Percentiles rank a stretch among this genome's conserved stretches.
Evolutionary conservation across 73 alveolate genomes (phyloP).

Genomic region (Urostyla sp.): DNA sequence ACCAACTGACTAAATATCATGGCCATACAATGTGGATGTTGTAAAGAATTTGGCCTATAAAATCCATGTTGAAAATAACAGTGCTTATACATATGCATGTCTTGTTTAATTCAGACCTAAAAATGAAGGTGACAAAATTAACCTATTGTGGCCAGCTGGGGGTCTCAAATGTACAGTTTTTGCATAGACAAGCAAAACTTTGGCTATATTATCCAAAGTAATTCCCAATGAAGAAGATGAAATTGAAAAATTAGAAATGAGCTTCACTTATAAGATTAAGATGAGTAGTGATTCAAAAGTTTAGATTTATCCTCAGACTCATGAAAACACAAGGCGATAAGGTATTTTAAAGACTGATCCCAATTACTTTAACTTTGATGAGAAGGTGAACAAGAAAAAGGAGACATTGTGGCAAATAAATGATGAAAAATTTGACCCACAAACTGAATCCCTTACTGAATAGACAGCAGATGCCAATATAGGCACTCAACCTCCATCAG

Average conservation of each 20-base stretch:
- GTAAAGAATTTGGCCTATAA: background rate
- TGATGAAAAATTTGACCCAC: background rate
- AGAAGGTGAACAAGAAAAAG: background rate
- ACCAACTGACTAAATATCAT: background rate
- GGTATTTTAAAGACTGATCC: too few species aligned
- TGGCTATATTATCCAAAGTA: background rate
- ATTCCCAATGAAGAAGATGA: background rate
- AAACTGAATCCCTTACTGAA: background rate
- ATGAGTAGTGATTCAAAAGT: background rate
- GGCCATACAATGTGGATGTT: background rate
- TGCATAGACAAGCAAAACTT: background rate
- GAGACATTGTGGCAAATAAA: background rate
- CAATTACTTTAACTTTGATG: too few species aligned
- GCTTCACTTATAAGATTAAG: too few species aligned
- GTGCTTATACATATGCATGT: background rate
- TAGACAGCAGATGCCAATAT: background rate
- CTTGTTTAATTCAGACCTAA: background rate
- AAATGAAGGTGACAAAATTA: background rate
- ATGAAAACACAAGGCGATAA: background rate
- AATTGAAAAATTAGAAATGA: background rate
- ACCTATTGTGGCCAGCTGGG: constrained; percentile 8
- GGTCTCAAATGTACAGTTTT: background rate
- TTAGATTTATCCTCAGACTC: background rate
- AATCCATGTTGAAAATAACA: background rate
- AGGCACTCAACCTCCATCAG: background rate